Percentiles rank a stretch among this genome's conserved stretches.
Conservation (phyloP, 805 yeast species). For the Millerago galiae region DNA sequence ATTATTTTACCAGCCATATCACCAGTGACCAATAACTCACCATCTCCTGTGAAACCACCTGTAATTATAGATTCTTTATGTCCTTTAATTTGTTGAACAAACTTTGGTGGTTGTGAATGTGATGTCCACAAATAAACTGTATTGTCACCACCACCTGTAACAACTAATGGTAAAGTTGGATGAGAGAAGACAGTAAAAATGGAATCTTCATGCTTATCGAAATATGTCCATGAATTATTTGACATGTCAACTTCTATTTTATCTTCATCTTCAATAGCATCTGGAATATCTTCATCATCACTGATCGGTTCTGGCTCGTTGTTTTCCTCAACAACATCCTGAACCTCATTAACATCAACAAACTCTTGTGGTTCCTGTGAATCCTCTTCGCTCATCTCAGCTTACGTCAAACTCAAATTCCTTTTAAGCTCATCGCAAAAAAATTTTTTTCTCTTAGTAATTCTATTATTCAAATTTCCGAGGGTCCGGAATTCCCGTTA, state of each 20-base stretch:
- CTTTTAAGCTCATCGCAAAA: conserved; percentile 4
- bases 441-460: conserved; percentile 5
- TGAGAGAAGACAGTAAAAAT: conserved; percentile 77
- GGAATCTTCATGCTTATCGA: conserved; percentile 87
- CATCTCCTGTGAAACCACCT: conserved; percentile 80
- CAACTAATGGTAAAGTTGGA: conserved; percentile 77
- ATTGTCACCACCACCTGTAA: conserved; percentile 95
- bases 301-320: conserved; percentile 24
- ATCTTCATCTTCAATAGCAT: conserved; percentile 36
- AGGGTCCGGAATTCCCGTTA: background rate
- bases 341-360: conserved; percentile 38
- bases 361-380: conserved; percentile 18
- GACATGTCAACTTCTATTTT: conserved; percentile 76
- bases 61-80: conserved; percentile 85
- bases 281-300: conserved; percentile 25
- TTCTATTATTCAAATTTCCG: background rate
- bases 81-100: conserved; percentile 69
- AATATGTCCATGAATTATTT: conserved; percentile 83
- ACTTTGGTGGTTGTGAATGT: conserved; percentile 75
- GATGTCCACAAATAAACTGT: conserved; percentile 89
- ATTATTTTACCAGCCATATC: conserved; percentile 91
- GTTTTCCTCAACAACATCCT: conserved; percentile 29
- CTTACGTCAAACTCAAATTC: background rate
- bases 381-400: conserved; percentile 1
- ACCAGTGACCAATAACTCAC: conserved; percentile 75